phyloP scores from a whole-genome alignment of 768 basidiomycete genomes.

The Dentipellis sp. region DNA sequence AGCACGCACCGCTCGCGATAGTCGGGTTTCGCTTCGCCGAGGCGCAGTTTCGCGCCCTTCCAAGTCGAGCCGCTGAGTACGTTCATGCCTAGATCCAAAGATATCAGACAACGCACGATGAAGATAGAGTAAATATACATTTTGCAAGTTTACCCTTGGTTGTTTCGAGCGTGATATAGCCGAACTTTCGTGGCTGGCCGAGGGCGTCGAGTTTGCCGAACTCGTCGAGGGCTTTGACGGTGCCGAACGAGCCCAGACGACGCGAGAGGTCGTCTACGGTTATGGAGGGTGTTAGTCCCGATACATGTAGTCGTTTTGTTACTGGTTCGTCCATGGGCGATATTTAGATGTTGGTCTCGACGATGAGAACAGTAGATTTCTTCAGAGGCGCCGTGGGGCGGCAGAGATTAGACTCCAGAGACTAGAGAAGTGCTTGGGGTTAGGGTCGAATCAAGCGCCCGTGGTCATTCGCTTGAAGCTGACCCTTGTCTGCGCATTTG shows the following conservation, averaged over 20 bases:
- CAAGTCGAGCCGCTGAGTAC: constrained; percentile 73
- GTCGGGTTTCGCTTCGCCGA: constrained; percentile 79
- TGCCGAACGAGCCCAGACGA: constrained; percentile 59
- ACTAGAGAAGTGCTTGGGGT: no score
- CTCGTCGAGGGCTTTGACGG: constrained; percentile 59
- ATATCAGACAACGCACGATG: not conserved
- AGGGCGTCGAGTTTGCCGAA: constrained; percentile 55
- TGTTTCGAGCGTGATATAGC: constrained; percentile 62
- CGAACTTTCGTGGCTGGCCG: constrained; percentile 63
- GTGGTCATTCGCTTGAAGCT: no score
- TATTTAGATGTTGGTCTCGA: not conserved
- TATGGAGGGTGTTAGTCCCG: constrained; percentile 65
- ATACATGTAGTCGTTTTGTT: constrained; percentile 62
- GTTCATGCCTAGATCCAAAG: constrained; percentile 46
- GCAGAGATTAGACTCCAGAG: no score
- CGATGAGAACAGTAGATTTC: not conserved
- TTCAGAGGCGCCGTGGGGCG: no score
- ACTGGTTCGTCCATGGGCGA: constrained; percentile 13
- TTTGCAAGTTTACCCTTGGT: constrained; percentile 47
- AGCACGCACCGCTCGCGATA: constrained; percentile 47
- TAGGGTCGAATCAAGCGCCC: no score
- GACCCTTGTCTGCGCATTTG: no score
- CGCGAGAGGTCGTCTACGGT: constrained; percentile 44
- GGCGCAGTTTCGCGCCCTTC: constrained; percentile 79
- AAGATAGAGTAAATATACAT: constrained; percentile 36